Base-by-base conservation (phyloP, 163 green algal species). In the Prototheca cutis region DNA sequence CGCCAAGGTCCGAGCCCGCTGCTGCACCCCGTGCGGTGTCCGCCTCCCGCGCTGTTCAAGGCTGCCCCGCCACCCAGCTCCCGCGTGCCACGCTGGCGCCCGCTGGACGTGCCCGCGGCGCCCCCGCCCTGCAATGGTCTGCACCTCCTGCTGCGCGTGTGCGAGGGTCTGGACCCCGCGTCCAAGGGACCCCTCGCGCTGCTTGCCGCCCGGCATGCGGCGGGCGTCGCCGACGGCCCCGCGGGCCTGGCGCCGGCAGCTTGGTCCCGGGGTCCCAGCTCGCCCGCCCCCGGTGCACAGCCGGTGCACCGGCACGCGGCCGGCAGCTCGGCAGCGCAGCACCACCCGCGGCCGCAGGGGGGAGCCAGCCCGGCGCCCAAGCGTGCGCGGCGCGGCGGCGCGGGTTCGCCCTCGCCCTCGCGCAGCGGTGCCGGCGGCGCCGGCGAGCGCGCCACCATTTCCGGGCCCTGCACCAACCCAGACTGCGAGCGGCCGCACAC, bases 401-500 rank as follows among this genome's bases (percentile, higher is more conserved):
- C 27, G 23, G 40, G 39, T 6, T 39, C 33, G 53, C 55, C n/a
- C 27, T 19, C 55, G 7, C 24, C 55, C 17, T 53, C 55, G 34
- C 25, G 27, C 40, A 23, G 27, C 23, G 48, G 21, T 24, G 48
- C 31, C 39, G 28, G 36, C 40, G 17, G 25, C 19, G 23, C 25
- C 29, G 4, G 6, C 28, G 32, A 42, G 52, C 27, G 29, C 15
- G 8, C 15, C 21, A 47, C 49, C 6, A 49, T 68, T 21, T 33
- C 23, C 0, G 67, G 67, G n/a, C 67, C 67, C 2, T 75, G 67
- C 56, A 67, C 55, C 47, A 71, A 76, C 62, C 59, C 63, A 4
- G 48, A 71, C 48, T 76, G 68, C 28, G 62, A 68, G 47, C 58
- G 66, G 47, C 68, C 68, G 6, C 31, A 67, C 17, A 61, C 89